Conservation (phyloP, 176 grass and related monocot genomes). For the Coix lacrymajobi region DNA sequence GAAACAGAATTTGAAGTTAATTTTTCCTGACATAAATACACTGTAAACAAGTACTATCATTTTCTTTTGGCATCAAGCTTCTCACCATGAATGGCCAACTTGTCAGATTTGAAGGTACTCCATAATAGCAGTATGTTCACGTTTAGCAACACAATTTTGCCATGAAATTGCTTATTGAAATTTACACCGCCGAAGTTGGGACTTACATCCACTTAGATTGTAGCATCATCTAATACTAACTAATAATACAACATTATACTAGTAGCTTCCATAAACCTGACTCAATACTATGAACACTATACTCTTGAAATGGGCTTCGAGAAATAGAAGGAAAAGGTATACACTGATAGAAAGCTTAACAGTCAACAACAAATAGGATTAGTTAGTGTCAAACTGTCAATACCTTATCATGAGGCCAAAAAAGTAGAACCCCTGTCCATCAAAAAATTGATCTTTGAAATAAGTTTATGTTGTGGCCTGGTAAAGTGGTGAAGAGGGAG, state of each 20-base stretch:
- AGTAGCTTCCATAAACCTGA: neutral
- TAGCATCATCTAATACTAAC: neutral
- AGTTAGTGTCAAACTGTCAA: neutral
- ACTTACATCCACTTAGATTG: neutral
- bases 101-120: neutral
- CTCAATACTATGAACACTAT: neutral
- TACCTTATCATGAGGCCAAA: conserved; percentile 1
- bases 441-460: neutral
- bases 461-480: neutral
- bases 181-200: neutral
- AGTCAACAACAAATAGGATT: conserved; percentile 10
- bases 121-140: neutral
- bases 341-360: neutral
- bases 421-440: neutral
- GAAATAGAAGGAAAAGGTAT: neutral
- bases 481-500: neutral
- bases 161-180: neutral
- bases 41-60: neutral
- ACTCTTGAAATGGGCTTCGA: neutral
- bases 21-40: neutral
- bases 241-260: neutral
- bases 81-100: neutral
- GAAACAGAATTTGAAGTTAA: neutral
- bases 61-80: neutral
- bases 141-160: neutral